Conservation (phyloP, 805 yeast species). For the Candida odintsovae region DNA sequence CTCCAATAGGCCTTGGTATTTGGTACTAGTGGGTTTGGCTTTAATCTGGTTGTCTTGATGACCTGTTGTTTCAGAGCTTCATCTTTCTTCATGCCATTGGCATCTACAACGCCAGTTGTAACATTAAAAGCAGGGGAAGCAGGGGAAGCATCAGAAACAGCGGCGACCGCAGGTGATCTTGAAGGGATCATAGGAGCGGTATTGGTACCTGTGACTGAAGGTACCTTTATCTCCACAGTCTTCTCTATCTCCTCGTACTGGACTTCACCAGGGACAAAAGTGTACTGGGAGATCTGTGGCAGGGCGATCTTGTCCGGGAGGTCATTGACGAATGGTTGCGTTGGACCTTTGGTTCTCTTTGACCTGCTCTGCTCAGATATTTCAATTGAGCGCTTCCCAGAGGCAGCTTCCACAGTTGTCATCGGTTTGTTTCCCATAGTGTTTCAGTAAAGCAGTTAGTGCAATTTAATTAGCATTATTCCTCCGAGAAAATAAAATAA, state of each 20-base stretch:
- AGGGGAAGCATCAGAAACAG: background rate
- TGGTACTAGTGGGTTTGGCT: conserved; percentile 3
- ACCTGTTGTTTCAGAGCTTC: background rate
- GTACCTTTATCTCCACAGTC: background rate
- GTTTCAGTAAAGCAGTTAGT: too few relatives aligned
- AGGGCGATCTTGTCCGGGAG: background rate
- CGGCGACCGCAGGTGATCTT: background rate
- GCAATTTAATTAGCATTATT: too few relatives aligned
- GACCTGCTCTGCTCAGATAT: background rate
- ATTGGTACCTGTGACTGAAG: background rate
- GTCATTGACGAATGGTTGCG: background rate
- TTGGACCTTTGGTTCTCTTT: background rate
- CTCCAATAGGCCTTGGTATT: conserved; percentile 4
- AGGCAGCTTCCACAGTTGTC: background rate
- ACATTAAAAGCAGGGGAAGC: background rate
- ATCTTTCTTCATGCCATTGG: background rate
- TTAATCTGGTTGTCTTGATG: background rate
- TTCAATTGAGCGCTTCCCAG: background rate
- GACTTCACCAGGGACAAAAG: conserved; percentile 2
- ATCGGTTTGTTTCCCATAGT: too few relatives aligned
- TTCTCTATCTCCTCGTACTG: conserved; percentile 2
- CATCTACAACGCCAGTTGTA: background rate
- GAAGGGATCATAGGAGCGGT: background rate
- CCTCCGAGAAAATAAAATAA: too few relatives aligned
- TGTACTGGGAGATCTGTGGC: background rate